phyloP scores from a whole-genome alignment of 805 yeast genomes.

The Candida boidinii region DNA sequence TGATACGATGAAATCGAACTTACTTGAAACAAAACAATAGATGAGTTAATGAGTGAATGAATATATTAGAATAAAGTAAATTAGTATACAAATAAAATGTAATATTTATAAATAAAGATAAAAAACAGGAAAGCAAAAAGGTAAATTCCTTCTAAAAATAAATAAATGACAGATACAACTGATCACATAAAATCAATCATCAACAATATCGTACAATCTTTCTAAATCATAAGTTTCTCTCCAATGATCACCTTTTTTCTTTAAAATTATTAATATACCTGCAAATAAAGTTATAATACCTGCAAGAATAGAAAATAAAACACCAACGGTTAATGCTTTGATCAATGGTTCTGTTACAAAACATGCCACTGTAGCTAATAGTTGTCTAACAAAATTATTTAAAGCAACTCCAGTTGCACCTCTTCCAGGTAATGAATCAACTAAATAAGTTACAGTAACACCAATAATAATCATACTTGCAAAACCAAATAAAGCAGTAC shows the following conservation, averaged over 20 bases:
- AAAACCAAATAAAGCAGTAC: conserved; percentile 75
- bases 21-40: too few relatives aligned
- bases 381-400: conserved; percentile 66
- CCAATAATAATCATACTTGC: conserved; percentile 82
- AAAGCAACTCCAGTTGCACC: conserved; percentile 88
- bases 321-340: conserved; percentile 61
- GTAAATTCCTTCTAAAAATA: not conserved
- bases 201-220: conserved; percentile 43
- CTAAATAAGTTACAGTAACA: conserved; percentile 69
- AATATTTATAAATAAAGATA: not conserved
- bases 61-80: too few relatives aligned
- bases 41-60: too few relatives aligned
- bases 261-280: conserved; percentile 35
- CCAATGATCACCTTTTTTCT: conserved; percentile 49
- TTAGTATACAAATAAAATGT: too few relatives aligned
- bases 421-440: conserved; percentile 77
- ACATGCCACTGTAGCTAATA: conserved; percentile 68
- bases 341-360: conserved; percentile 68
- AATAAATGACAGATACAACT: too few relatives aligned
- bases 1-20: too few relatives aligned
- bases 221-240: conserved; percentile 56
- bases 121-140: not conserved
- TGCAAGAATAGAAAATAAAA: conserved; percentile 57
- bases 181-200: conserved; percentile 10
- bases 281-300: conserved; percentile 43